Evolutionary conservation across 1,284 basidiomycete genomes (phyloP), one percentile per base, ranked within the genome.

Genomic region (Leccinum glutinopallens): DNA sequence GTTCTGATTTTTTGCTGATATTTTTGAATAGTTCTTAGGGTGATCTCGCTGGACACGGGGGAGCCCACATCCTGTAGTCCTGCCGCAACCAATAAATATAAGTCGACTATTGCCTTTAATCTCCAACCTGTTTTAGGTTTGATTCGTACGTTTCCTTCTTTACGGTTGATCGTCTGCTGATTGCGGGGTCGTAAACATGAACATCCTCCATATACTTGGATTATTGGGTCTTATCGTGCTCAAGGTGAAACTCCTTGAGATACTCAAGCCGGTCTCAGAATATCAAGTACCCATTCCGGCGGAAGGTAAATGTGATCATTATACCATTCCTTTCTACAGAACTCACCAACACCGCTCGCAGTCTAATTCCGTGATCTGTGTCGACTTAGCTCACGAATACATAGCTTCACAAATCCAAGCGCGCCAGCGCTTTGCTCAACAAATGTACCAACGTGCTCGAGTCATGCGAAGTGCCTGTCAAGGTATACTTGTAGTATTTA

Each of bases 341-440:
- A 12, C 49, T 56, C n/a, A 63, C 19, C 17, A 19, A 51, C 25
- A 19, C 59, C 29, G 13, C 9, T 25, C 46, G 10, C 70, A 94
- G 94, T 80, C 6, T 92, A 88, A 39, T 70, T 79, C 93, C 9
- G 76, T 78, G 1, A 79, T 86, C 1, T 93, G 90, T 1, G 79
- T 89, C 2, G 85, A 89, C 37, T 83, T 96, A 2, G 94, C 90
- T 0, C 81, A 87, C 57, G 91, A 94, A 71, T 94, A 94, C 71
- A 79, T 88, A 84, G 56, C 82, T 97, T 1, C 94, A 94, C 2
- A 93, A 91, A 75, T 77, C 80, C 1, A 84, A 84, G 57, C 85
- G 89, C 51, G 93, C 93, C 0, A 80, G 79, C 0, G 75, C 77
- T 1, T 82, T 94, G 15, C 91, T 93, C 69, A 80, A 78, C 9